Percentiles rank a stretch among this genome's conserved stretches.
These are phyloP conservation scores for Clathrus columnatus DNA, from an alignment of 768 basidiomycete species.

Conservation along the genomic window DNA sequence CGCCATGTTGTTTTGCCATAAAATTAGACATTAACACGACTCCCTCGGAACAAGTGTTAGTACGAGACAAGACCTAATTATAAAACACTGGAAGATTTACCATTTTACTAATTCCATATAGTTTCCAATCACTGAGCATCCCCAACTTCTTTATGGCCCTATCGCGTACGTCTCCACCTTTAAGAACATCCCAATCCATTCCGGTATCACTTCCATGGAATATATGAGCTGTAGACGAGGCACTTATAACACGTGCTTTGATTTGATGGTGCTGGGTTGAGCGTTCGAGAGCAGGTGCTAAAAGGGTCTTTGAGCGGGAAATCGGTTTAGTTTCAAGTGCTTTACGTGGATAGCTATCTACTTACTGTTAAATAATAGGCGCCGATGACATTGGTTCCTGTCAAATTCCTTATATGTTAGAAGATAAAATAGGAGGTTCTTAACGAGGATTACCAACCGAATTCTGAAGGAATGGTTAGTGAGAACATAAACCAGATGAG, in stretches of 20 bases:
- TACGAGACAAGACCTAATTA: neutral
- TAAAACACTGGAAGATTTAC: constrained; percentile 5
- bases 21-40: constrained; percentile 5
- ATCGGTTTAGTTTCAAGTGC: neutral
- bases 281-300: constrained; percentile 31
- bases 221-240: constrained; percentile 28
- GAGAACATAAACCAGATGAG: neutral
- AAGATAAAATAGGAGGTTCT: no score
- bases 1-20: no score
- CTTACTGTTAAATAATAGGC: constrained; percentile 34
- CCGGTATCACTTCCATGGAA: neutral
- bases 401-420: no score
- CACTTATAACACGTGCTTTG: constrained; percentile 33
- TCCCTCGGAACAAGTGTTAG: no score
- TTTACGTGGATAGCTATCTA: neutral
- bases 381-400: constrained; percentile 17
- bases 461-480: neutral
- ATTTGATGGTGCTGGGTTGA: constrained; percentile 26
- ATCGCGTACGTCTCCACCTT: constrained; percentile 27
- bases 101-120: constrained; percentile 15
- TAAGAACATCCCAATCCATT: constrained; percentile 33
- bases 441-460: constrained; percentile 16
- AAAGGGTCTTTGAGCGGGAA: constrained; percentile 21
- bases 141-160: constrained; percentile 10
- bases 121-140: neutral